Evolutionary conservation across 1,139 yeast genomes (phyloP).

Genomic region (Kodamaea plutei): DNA sequence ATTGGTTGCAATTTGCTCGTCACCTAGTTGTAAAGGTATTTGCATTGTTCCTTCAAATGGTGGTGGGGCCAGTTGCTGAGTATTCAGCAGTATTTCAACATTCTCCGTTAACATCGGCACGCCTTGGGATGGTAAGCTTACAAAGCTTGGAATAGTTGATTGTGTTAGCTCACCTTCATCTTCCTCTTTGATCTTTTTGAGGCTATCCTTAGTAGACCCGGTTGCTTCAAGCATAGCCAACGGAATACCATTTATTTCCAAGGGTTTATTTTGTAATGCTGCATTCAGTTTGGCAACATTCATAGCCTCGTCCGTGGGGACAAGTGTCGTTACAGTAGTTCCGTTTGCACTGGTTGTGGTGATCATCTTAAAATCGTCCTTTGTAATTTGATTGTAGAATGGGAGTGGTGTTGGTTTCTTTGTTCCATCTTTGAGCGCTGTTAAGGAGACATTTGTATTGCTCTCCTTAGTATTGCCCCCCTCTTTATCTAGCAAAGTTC

Average conservation of each 20-base stretch:
- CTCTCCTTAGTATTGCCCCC: conserved; percentile 4
- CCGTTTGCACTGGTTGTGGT: conserved; percentile 90
- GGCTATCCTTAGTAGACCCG: conserved; percentile 47
- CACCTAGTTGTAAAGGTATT: conserved; percentile 6
- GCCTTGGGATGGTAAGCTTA: conserved; percentile 5
- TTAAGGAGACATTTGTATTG: conserved; percentile 17
- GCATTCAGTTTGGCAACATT: conserved; percentile 54
- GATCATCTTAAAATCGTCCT: conserved; percentile 81
- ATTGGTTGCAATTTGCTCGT: conserved; percentile 22
- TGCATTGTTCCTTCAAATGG: conserved; percentile 2
- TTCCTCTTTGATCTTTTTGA: conserved; percentile 2
- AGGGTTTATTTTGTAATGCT: conserved; percentile 51
- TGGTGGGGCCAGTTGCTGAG: background rate
- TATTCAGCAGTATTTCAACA: too few relatives aligned
- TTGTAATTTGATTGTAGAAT: conserved; percentile 89
- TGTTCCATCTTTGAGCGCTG: conserved; percentile 2
- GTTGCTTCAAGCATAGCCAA: conserved; percentile 76
- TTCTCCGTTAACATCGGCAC: conserved; percentile 8
- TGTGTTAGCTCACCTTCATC: conserved; percentile 1
- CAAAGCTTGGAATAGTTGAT: background rate
- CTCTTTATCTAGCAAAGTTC: conserved; percentile 50
- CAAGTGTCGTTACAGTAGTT: conserved; percentile 82
- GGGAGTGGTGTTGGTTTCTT: conserved; percentile 66
- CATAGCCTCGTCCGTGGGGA: conserved; percentile 80
- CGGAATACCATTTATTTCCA: conserved; percentile 78